These are phyloP conservation scores for Sordariomycetes sp. DNA, from an alignment of 2,329 filamentous ascomycete genomes.

Conservation along the genomic window DNA sequence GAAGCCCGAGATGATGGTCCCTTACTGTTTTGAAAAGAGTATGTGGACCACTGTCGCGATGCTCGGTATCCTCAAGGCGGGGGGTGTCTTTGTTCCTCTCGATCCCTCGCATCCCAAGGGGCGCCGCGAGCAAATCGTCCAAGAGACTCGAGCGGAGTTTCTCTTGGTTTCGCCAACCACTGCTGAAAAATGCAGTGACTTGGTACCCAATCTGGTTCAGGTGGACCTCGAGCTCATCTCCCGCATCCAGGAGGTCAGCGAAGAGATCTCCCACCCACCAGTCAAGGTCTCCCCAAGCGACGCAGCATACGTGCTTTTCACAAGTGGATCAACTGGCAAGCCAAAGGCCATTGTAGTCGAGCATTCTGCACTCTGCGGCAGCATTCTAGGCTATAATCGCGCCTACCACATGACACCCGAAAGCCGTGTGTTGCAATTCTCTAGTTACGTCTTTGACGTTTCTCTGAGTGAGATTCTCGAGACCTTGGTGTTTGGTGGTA, in stretches of 20 bases:
- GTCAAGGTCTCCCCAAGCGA: slow-evolving; percentile 2
- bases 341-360: slow-evolving; percentile 13
- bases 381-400: slow-evolving; percentile 26
- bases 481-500: slow-evolving; percentile 29
- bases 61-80: slow-evolving; percentile 16
- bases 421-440: slow-evolving; percentile 32
- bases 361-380: slow-evolving; percentile 7
- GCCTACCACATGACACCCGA: background rate
- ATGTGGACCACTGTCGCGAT: slow-evolving; percentile 14
- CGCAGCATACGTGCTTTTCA: slow-evolving; percentile 11
- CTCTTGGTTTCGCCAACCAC: slow-evolving; percentile 5
- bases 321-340: slow-evolving; percentile 10
- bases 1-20: slow-evolving; percentile 8
- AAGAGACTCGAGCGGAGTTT: slow-evolving; percentile 3
- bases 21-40: slow-evolving; percentile 17
- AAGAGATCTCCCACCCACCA: background rate
- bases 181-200: slow-evolving; percentile 12
- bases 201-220: background rate
- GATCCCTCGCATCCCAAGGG: slow-evolving; percentile 11
- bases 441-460: slow-evolving; percentile 37
- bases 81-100: slow-evolving; percentile 18
- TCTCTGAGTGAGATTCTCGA: slow-evolving; percentile 35
- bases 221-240: background rate
- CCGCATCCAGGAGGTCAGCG: background rate
- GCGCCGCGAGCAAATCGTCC: slow-evolving; percentile 2